These are phyloP conservation scores for Cryphonectria naterciae DNA, from an alignment of 2,329 filamentous ascomycete genomes.

Conservation along the genomic window DNA sequence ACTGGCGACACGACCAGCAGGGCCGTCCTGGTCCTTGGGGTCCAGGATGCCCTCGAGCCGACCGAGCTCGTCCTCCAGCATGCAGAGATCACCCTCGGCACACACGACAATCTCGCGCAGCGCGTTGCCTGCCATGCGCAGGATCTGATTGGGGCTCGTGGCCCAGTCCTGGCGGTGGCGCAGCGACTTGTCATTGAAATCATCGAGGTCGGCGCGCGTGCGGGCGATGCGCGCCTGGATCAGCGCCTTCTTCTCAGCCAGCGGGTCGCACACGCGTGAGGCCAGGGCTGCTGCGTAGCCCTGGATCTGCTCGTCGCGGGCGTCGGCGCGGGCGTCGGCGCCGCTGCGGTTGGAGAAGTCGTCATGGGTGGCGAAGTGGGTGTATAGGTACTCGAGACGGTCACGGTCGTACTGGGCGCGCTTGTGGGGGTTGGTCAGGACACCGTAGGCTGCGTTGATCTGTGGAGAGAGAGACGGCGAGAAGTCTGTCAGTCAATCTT, in stretches of 20 bases:
- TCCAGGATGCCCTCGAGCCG: constrained; percentile 20
- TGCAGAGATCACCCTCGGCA: constrained; percentile 21
- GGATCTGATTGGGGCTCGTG: constrained; percentile 21
- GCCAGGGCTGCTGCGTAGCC: constrained; percentile 21
- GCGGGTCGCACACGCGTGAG: constrained; percentile 19
- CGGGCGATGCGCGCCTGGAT: constrained; percentile 13
- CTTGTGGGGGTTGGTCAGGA: constrained; percentile 23
- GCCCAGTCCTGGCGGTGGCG: constrained; percentile 24
- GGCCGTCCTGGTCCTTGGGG: constrained; percentile 19
- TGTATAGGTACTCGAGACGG: constrained; percentile 26
- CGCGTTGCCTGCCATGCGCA: constrained; percentile 26
- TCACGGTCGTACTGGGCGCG: constrained; percentile 29
- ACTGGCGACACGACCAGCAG: constrained; percentile 17
- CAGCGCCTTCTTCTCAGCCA: constrained; percentile 20
- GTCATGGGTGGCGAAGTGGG: constrained; percentile 14
- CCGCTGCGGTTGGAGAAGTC: constrained; percentile 7
- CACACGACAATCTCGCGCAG: constrained; percentile 24
- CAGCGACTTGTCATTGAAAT: constrained; percentile 21
- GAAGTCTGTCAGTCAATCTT: background rate
- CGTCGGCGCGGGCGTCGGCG: background rate
- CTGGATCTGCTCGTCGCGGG: constrained; percentile 25
- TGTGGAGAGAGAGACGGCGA: background rate
- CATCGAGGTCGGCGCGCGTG: constrained; percentile 22
- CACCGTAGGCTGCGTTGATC: constrained; percentile 22
- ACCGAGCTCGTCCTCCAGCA: constrained; percentile 28